These are phyloP conservation scores for Rhodomyrtus psidioides DNA, from an alignment of 441 rosid genomes.

Conservation along the genomic window DNA sequence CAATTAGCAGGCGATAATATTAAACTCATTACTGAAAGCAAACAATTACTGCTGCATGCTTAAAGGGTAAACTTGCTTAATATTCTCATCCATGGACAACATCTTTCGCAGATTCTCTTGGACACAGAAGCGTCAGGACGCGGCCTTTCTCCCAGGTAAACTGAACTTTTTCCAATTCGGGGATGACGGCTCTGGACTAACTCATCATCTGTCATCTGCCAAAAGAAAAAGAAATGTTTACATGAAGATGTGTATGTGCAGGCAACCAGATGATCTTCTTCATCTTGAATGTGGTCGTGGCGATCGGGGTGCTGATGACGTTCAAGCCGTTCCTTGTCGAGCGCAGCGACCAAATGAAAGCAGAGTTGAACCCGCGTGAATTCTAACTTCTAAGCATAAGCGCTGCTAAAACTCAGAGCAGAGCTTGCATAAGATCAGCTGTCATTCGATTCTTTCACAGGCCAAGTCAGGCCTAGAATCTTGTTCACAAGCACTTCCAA, in stretches of 20 bases:
- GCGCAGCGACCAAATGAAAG: not conserved
- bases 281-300: not conserved
- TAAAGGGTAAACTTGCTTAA: not conserved
- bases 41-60: not conserved
- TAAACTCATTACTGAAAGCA: not conserved
- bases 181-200: not conserved
- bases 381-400: not conserved
- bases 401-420: not conserved
- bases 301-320: not conserved
- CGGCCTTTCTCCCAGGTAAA: conserved; percentile 68
- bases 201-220: not conserved
- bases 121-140: conserved; percentile 67
- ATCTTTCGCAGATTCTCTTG: conserved; percentile 58
- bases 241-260: not conserved
- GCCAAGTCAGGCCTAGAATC: too few species aligned
- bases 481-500: too few species aligned
- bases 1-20: not conserved
- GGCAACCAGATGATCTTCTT: not conserved
- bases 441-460: not conserved
- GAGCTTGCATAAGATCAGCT: not conserved
- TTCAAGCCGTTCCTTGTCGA: not conserved
- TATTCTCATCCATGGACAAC: not conserved
- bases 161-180: not conserved
- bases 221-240: not conserved
- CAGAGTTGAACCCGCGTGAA: not conserved